These are phyloP conservation scores for Penicillium sp. DNA, from an alignment of 2,329 filamentous ascomycete species.

Conservation along the genomic window DNA sequence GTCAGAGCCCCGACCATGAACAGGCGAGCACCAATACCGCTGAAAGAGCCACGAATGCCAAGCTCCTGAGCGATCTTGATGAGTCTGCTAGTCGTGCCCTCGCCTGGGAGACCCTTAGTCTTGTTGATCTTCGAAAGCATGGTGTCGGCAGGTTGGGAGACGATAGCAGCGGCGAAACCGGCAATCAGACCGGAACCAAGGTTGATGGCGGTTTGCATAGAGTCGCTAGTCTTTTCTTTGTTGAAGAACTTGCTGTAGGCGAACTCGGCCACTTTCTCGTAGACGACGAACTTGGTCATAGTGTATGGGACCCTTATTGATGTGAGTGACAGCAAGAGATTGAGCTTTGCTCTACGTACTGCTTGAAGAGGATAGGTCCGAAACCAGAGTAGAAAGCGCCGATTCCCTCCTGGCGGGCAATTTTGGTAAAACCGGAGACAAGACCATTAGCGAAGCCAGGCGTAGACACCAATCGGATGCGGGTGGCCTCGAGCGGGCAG, in stretches of 20 bases:
- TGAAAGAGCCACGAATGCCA: slow-evolving; percentile 72
- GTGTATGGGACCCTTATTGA: slow-evolving; percentile 79
- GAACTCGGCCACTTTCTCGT: slow-evolving; percentile 79
- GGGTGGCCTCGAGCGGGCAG: slow-evolving; percentile 87
- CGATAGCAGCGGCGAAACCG: slow-evolving; percentile 79
- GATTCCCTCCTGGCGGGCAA: slow-evolving; percentile 75
- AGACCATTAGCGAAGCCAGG: slow-evolving; percentile 81
- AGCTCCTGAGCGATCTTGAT: slow-evolving; percentile 88
- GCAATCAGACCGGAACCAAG: slow-evolving; percentile 81
- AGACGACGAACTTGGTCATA: slow-evolving; percentile 93
- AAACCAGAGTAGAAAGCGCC: slow-evolving; percentile 90
- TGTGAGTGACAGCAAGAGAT: slow-evolving; percentile 1
- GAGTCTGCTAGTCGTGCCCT: slow-evolving; percentile 75
- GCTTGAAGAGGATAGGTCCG: slow-evolving; percentile 82
- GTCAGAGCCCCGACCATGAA: slow-evolving; percentile 65
- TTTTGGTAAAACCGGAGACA: slow-evolving; percentile 76
- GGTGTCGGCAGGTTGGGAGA: slow-evolving; percentile 88
- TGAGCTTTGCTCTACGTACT: slow-evolving; percentile 59
- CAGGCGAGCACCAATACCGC: slow-evolving; percentile 68
- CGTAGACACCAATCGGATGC: slow-evolving; percentile 88
- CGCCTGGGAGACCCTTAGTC: slow-evolving; percentile 81
- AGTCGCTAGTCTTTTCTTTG: slow-evolving; percentile 67
- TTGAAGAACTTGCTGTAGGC: slow-evolving; percentile 67
- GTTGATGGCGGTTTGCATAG: slow-evolving; percentile 76
- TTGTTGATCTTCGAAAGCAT: slow-evolving; percentile 98